These are phyloP conservation scores for Phoma herbarum DNA, from an alignment of 2,329 filamentous ascomycete species.

Conservation along the genomic window DNA sequence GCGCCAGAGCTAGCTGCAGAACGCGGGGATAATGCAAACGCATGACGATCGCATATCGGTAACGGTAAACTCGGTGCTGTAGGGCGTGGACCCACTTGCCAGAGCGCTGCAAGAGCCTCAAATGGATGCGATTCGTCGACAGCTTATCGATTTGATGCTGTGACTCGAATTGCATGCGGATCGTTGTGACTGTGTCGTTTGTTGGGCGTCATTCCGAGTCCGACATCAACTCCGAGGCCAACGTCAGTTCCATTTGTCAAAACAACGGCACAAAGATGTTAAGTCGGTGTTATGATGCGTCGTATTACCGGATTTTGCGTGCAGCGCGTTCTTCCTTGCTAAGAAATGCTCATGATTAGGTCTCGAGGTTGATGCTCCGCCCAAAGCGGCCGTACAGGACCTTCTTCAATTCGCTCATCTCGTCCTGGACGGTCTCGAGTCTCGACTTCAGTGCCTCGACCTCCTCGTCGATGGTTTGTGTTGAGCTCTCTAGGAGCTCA, in stretches of 20 bases:
- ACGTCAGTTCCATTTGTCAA: slow-evolving; percentile 3
- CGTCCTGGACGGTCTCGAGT: slow-evolving; percentile 76
- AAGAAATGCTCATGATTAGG: slow-evolving; percentile 54
- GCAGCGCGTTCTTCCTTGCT: not conserved
- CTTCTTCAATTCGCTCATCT: slow-evolving; percentile 91
- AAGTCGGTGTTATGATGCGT: not conserved
- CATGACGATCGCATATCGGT: slow-evolving; percentile 20
- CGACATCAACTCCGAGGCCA: slow-evolving; percentile 19
- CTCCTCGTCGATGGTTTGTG: slow-evolving; percentile 77
- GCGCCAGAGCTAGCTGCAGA: slow-evolving; percentile 21
- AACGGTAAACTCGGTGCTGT: slow-evolving; percentile 14
- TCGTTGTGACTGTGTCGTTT: not conserved
- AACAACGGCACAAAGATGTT: not conserved
- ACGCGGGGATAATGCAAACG: slow-evolving; percentile 24
- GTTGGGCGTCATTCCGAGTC: slow-evolving; percentile 13
- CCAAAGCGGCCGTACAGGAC: slow-evolving; percentile 94
- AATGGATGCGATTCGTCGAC: slow-evolving; percentile 7
- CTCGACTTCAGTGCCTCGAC: slow-evolving; percentile 80
- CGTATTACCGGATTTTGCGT: slow-evolving; percentile 3
- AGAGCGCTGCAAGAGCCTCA: slow-evolving; percentile 15
- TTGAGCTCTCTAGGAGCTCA: slow-evolving; percentile 78
- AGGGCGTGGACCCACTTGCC: slow-evolving; percentile 22
- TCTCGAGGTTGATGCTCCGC: slow-evolving; percentile 95
- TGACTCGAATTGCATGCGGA: slow-evolving; percentile 10
- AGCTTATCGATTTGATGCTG: slow-evolving; percentile 7